A percentile compares a stretch with the other conserved stretches of the same genome.
Conservation (phyloP, 2,329 filamentous ascomycete species). For the Neopestalotiopsis sp. region DNA sequence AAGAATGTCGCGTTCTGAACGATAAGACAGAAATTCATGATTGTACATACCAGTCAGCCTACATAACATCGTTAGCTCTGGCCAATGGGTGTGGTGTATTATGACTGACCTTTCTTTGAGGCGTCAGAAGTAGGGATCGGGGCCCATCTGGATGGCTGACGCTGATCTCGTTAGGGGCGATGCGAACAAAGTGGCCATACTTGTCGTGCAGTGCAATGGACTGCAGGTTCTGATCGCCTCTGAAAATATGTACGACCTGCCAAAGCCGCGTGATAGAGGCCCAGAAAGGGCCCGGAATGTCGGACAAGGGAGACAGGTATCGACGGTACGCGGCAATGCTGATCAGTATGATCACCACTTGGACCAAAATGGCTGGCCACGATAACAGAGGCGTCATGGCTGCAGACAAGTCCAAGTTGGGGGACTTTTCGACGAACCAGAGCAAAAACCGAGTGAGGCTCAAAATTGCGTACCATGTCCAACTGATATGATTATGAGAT, state of each 20-base stretch:
- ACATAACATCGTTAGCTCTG: not conserved
- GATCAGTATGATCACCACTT: slow-evolving; percentile 42
- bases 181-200: slow-evolving; percentile 17
- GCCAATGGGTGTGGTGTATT: not conserved
- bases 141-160: not conserved
- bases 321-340: slow-evolving; percentile 17
- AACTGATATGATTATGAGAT: not conserved
- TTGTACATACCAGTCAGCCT: slow-evolving; percentile 2
- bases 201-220: slow-evolving; percentile 19
- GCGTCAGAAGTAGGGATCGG: not conserved
- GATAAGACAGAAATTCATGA: not conserved
- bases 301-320: slow-evolving; percentile 16
- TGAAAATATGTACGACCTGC: slow-evolving; percentile 18
- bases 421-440: too few relatives aligned
- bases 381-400: not conserved
- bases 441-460: not conserved
- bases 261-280: slow-evolving; percentile 21
- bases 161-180: slow-evolving; percentile 13
- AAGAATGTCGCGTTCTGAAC: not conserved
- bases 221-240: slow-evolving; percentile 18
- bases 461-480: not conserved
- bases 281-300: slow-evolving; percentile 19
- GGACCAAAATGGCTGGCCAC: not conserved
- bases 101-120: slow-evolving; percentile 11
- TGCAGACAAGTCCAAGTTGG: too few relatives aligned